phyloP scores from a whole-genome alignment of 2,329 filamentous ascomycete genomes.

The Colletotrichum sp. region DNA sequence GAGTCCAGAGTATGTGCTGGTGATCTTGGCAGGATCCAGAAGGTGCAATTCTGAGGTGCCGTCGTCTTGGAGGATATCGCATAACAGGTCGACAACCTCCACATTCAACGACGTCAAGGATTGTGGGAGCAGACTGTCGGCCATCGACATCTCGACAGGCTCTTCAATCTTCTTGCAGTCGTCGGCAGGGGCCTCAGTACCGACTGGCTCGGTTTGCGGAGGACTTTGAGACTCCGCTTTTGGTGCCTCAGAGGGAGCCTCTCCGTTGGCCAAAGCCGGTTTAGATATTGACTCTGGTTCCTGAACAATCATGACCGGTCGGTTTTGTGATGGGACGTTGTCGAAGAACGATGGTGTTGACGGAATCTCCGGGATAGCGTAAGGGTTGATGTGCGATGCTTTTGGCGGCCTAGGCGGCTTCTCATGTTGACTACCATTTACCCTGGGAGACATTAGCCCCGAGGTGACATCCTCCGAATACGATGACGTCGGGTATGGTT shows the following conservation, averaged over 20 bases:
- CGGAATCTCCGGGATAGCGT: slow-evolving; percentile 39
- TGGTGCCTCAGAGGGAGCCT: background rate
- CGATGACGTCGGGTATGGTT: slow-evolving; percentile 30
- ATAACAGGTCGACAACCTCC: slow-evolving; percentile 64
- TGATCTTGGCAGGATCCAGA: slow-evolving; percentile 37
- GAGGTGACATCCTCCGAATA: slow-evolving; percentile 33
- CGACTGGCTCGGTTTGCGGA: background rate
- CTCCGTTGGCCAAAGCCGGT: background rate
- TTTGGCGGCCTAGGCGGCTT: slow-evolving; percentile 38
- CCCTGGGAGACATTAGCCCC: slow-evolving; percentile 32
- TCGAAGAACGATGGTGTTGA: slow-evolving; percentile 43
- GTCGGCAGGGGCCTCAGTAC: background rate
- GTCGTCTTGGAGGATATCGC: slow-evolving; percentile 64
- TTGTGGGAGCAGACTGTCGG: slow-evolving; percentile 56
- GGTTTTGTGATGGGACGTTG: slow-evolving; percentile 33
- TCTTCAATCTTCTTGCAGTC: slow-evolving; percentile 11
- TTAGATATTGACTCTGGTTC: slow-evolving; percentile 9
- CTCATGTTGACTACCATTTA: slow-evolving; percentile 36
- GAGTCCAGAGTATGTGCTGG: slow-evolving; percentile 7
- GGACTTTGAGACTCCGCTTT: background rate
- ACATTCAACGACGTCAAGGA: slow-evolving; percentile 58
- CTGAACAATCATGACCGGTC: slow-evolving; percentile 1
- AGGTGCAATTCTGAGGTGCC: slow-evolving; percentile 55
- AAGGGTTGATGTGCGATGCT: slow-evolving; percentile 25
- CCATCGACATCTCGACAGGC: slow-evolving; percentile 25